Percentiles rank a stretch among this genome's conserved stretches.
phyloP scores from a whole-genome alignment of 331 rosid species.

The Acacia pycnantha region DNA sequence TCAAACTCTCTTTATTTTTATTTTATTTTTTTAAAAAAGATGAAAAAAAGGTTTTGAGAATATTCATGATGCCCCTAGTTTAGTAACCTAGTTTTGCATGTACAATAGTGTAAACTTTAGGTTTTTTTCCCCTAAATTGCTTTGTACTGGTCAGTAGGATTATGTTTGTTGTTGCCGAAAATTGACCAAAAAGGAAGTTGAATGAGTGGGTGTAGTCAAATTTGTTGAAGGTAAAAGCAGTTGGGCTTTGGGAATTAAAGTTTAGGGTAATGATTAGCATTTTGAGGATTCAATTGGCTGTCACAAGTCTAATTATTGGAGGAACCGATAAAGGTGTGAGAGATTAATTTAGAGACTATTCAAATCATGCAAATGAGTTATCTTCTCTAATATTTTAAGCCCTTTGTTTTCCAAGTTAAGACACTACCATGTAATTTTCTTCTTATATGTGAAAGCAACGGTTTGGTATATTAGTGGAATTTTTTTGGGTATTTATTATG shows the following conservation, averaged over 20 bases:
- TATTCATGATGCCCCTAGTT: constrained; percentile 10
- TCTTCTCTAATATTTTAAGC: not conserved
- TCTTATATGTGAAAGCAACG: not conserved
- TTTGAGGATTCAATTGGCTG: not conserved
- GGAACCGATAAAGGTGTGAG: not conserved
- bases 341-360: not conserved
- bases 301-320: not conserved
- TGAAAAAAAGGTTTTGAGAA: not conserved
- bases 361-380: not conserved
- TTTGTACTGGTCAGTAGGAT: not conserved
- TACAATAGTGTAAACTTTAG: not conserved
- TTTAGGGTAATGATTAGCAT: not conserved
- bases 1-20: not conserved
- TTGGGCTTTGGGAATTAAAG: not conserved
- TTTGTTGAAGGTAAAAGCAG: not conserved
- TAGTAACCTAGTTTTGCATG: not conserved
- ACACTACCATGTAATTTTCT: not conserved
- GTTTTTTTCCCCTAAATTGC: not conserved
- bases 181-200: not conserved
- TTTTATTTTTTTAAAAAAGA: too few relatives aligned
- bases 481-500: not conserved
- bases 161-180: not conserved
- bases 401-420: not conserved
- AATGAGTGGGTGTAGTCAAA: not conserved
- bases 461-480: not conserved